Conservation (phyloP, 2,329 filamentous ascomycete species). For the Botryotinia calthae region DNA sequence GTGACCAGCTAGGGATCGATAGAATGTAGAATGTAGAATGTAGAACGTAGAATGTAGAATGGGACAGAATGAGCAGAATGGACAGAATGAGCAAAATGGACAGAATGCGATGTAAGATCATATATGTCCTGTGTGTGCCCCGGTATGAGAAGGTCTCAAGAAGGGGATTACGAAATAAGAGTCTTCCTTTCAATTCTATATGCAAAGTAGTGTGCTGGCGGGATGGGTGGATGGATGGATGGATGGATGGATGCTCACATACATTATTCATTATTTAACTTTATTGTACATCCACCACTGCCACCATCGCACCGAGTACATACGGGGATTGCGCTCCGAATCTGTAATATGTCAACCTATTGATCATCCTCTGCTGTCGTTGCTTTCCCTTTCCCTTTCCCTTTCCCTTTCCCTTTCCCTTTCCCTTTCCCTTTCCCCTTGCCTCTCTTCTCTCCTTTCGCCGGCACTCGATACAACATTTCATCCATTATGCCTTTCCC, state of each 20-base stretch:
- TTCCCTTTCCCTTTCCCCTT: too few species aligned
- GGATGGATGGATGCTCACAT: too few species aligned
- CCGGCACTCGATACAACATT: neutral
- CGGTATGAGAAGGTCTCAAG: neutral
- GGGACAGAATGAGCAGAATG: neutral
- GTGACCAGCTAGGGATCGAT: neutral
- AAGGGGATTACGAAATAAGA: neutral
- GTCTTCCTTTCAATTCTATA: neutral
- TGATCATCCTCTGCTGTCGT: neutral
- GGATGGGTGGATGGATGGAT: neutral
- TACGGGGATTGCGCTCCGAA: neutral
- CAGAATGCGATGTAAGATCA: neutral
- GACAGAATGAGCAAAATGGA: neutral
- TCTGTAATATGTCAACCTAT: neutral
- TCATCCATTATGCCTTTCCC: too few species aligned
- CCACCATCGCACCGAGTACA: neutral
- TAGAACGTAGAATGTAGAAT: neutral
- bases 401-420: too few species aligned
- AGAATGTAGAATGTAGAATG: too few species aligned
- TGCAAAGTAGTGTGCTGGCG: neutral
- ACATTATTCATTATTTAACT: neutral
- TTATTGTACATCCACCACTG: neutral
- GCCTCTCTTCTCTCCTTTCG: neutral
- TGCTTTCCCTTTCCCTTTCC: neutral
- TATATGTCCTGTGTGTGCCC: neutral